Evolutionary conservation across 495 filamentous ascomycete genomes (phyloP), one percentile per base, ranked within the genome.

Genomic region (Podospora sp.): DNA sequence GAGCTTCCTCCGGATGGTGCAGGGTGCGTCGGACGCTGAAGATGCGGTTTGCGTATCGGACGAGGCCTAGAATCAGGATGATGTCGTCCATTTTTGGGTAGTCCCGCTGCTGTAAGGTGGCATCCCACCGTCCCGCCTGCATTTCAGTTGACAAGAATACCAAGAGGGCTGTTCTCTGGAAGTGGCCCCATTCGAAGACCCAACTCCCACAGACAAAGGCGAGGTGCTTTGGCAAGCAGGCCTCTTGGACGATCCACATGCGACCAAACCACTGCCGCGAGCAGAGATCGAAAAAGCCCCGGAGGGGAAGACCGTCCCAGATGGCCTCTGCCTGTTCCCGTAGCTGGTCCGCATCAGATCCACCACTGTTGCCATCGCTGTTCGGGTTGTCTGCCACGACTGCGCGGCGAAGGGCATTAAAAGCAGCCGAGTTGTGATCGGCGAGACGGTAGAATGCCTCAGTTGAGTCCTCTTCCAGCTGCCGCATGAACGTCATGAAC

Each of bases 161-260:
- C 29, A 33, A 33, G 8, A 33, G 29, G 29, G 29, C 29, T 33
- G 29, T 33, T 20, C 55, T 5, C 6, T 58, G 18, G 18, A 58
- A 58, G 55, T 58, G 18, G 55, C 24, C 55, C n/a, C 18, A 21
- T 14, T 58, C 55, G 18, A 18, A 58, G 20, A 18, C 24, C 12
- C 24, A 22, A 24, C 55, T 18, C 6, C 55, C 55, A 20, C 55
- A 58, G 55, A 58, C 55, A 24, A 58, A 58, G 24, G 55, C 24
- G 18, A 58, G 24, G 18, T 24, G 55, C 18, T 24, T 24, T 6
- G 55, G 55, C 55, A 58, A 26, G 55, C 55, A 58, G 55, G 55
- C 55, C 55, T 58, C 55, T 24, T 58, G 55, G 20, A 58, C 24
- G 6, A 58, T 58, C 55, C 55, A 58, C 55, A 58, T 58, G 55